phyloP scores from a whole-genome alignment of 225 moss, liverwort and hornwort species.

The Marchantia paleacea region DNA sequence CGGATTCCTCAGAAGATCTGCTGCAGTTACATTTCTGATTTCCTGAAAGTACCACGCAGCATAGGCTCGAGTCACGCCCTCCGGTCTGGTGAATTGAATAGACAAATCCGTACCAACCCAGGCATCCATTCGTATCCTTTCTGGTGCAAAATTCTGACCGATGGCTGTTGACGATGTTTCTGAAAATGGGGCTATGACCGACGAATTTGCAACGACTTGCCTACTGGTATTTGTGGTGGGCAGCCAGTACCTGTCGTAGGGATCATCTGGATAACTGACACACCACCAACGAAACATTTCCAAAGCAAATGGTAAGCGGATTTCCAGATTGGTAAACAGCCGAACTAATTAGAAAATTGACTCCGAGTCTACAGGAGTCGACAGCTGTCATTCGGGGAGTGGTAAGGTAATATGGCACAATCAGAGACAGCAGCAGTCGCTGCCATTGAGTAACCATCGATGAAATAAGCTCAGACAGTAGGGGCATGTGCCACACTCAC shows the following conservation, averaged over 20 bases:
- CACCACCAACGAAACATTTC: too few species aligned
- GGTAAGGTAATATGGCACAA: too few species aligned
- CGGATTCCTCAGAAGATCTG: background rate
- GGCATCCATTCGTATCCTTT: background rate
- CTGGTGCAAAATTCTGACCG: background rate
- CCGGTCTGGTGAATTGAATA: background rate
- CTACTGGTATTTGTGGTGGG: background rate
- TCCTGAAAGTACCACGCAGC: background rate
- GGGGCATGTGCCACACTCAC: too few species aligned
- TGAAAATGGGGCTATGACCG: background rate
- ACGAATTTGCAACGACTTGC: background rate
- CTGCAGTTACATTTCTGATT: background rate
- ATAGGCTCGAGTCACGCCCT: background rate
- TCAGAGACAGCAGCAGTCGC: background rate
- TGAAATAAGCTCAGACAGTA: background rate
- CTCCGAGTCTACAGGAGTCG: background rate
- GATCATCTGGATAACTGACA: slow-evolving; percentile 17
- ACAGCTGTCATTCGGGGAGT: too few species aligned
- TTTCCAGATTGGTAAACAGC: background rate
- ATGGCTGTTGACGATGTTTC: background rate
- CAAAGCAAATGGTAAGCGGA: background rate
- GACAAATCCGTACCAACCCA: slow-evolving; percentile 13
- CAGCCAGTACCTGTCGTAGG: slow-evolving; percentile 9
- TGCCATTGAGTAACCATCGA: background rate
- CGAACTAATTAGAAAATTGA: background rate